Conservation (phyloP, 257 asterid species). For the Linaria vulgaris region DNA sequence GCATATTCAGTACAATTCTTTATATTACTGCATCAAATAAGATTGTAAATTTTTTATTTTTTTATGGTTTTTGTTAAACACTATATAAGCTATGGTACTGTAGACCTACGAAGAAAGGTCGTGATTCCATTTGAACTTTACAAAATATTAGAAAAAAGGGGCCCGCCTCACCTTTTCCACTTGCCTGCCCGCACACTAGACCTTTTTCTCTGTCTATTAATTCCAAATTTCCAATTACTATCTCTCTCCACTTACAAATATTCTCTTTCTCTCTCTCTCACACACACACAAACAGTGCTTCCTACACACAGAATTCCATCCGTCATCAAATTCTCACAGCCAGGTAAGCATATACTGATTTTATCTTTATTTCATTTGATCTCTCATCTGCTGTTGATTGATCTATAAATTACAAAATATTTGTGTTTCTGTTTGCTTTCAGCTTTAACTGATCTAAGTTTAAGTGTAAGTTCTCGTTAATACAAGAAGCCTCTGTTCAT, state of each 20-base stretch:
- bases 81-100: too few relatives aligned
- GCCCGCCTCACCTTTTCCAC: constrained; percentile 26
- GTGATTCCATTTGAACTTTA: too few relatives aligned
- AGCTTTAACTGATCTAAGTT: background rate
- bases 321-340: constrained; percentile 11
- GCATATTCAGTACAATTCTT: too few relatives aligned
- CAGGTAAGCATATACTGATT: background rate
- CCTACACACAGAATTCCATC: constrained; percentile 17
- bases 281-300: background rate
- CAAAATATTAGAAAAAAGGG: constrained; percentile 2
- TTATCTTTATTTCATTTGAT: background rate
- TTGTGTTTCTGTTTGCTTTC: background rate
- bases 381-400: too few relatives aligned
- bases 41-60: too few relatives aligned
- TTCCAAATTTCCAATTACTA: constrained; percentile 37
- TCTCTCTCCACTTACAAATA: constrained; percentile 25
- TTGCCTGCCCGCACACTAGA: background rate
- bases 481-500: too few relatives aligned
- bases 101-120: too few relatives aligned
- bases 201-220: constrained; percentile 33
- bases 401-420: too few relatives aligned
- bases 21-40: too few relatives aligned
- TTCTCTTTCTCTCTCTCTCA: constrained; percentile 20
- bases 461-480: background rate
- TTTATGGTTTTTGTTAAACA: too few relatives aligned